These are phyloP conservation scores for Perkinsus olseni DNA, from an alignment of 169 alveolate species.

Conservation along the genomic window DNA sequence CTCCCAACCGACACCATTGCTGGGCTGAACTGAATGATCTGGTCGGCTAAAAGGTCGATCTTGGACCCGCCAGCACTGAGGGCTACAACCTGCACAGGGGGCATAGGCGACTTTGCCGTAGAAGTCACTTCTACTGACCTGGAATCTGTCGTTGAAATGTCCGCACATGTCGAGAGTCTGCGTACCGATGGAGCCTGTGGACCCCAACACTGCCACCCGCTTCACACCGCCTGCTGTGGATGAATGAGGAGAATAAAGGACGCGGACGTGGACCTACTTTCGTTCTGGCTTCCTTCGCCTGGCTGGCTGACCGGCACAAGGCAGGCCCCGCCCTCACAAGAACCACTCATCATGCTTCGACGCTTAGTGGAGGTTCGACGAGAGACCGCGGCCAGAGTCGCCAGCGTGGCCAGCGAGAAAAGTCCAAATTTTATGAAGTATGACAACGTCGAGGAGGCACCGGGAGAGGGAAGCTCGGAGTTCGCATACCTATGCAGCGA, in stretches of 20 bases:
- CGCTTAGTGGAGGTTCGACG: background rate
- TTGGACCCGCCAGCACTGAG: constrained; percentile 46
- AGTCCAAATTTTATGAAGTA: background rate
- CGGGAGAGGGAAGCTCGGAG: background rate
- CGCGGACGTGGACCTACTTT: background rate
- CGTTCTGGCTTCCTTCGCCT: background rate
- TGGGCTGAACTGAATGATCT: constrained; percentile 46
- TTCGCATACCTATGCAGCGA: background rate
- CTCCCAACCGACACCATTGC: constrained; percentile 33
- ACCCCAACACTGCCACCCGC: constrained; percentile 33
- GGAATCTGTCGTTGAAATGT: constrained; percentile 38
- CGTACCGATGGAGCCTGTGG: constrained; percentile 68
- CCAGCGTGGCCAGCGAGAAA: background rate
- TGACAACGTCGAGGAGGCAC: background rate
- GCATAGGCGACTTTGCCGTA: background rate
- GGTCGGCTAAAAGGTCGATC: constrained; percentile 43
- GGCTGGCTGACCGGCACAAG: background rate
- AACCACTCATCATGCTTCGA: background rate
- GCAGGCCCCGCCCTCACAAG: background rate
- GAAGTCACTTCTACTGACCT: constrained; percentile 48
- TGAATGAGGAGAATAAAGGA: too few species aligned
- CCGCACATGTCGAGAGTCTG: constrained; percentile 54
- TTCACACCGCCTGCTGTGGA: background rate
- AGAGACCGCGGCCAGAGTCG: background rate
- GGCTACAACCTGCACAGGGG: background rate